phyloP scores from a whole-genome alignment of 768 basidiomycete species.

The Mycena albidolilacea region DNA sequence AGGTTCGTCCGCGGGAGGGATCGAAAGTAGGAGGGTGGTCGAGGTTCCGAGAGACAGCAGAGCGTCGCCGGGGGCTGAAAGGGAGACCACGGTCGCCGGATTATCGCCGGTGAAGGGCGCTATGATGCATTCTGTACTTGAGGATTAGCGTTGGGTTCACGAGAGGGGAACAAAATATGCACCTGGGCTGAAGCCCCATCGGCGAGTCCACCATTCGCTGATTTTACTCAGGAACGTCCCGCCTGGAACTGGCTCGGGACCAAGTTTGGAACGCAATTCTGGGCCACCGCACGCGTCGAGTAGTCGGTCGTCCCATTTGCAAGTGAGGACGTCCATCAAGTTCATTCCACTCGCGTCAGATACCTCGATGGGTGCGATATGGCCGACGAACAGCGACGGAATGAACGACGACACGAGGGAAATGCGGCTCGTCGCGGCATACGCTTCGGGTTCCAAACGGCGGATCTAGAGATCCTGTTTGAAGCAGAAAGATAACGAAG shows the following conservation, averaged over 20 bases:
- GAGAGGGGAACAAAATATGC: conserved; percentile 28
- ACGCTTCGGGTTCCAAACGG: conserved; percentile 65
- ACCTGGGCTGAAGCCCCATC: conserved; percentile 84
- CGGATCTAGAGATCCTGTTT: conserved; percentile 63
- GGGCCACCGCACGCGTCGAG: conserved; percentile 79
- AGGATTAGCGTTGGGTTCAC: not conserved
- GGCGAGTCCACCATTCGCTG: conserved; percentile 76
- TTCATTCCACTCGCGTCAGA: conserved; percentile 95
- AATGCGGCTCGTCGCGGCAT: conserved; percentile 74
- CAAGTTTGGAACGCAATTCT: conserved; percentile 77
- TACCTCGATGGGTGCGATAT: conserved; percentile 86
- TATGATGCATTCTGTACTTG: conserved; percentile 74
- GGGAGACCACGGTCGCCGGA: conserved; percentile 83
- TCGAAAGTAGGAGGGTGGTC: conserved; percentile 86
- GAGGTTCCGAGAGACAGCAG: conserved; percentile 91
- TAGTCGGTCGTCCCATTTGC: conserved; percentile 81
- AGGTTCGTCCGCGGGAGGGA: conserved; percentile 73
- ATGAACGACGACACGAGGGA: conserved; percentile 89
- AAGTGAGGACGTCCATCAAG: conserved; percentile 81
- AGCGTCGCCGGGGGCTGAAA: conserved; percentile 85
- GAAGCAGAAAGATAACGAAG: conserved; percentile 6
- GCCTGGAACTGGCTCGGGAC: conserved; percentile 82
- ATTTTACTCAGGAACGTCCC: conserved; percentile 78
- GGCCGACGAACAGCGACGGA: conserved; percentile 85
- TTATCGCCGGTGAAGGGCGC: conserved; percentile 94